Evolutionary conservation across 805 yeast genomes (phyloP).

Genomic region (Kuraishia molischiana): DNA sequence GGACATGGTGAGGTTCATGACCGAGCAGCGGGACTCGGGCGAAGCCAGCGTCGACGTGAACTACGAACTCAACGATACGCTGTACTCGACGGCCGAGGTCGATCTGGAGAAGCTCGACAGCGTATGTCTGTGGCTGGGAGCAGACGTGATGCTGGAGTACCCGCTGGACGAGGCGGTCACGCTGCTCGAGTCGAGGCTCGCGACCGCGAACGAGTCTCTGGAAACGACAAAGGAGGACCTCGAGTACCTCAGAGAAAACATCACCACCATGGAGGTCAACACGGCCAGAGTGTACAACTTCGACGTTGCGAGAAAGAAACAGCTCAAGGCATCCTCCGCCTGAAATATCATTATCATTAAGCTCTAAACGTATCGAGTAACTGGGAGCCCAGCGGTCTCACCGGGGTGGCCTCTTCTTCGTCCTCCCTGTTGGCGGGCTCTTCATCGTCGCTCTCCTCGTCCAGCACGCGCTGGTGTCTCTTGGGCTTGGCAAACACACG

Average conservation of each 20-base stretch:
- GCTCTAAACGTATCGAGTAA: constrained; percentile 50
- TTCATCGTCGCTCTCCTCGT: constrained; percentile 20
- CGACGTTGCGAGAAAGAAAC: constrained; percentile 74
- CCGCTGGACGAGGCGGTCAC: constrained; percentile 81
- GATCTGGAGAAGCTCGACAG: constrained; percentile 41
- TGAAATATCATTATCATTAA: too few relatives aligned
- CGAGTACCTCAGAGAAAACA: constrained; percentile 76
- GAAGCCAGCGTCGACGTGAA: constrained; percentile 52
- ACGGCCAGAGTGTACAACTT: constrained; percentile 87
- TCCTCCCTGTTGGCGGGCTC: constrained; percentile 18
- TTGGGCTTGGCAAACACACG: neutral
- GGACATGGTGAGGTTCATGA: constrained; percentile 55
- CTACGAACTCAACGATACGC: constrained; percentile 88
- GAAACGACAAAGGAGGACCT: constrained; percentile 69
- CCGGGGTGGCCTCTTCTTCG: constrained; percentile 48
- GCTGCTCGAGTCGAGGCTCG: constrained; percentile 52
- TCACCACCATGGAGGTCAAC: constrained; percentile 96
- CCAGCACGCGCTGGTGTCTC: constrained; percentile 5
- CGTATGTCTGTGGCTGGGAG: constrained; percentile 95
- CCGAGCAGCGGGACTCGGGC: constrained; percentile 30
- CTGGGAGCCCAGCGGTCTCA: constrained; percentile 50
- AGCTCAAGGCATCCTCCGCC: constrained; percentile 29
- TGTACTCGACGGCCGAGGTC: constrained; percentile 75
- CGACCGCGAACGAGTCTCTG: constrained; percentile 50
- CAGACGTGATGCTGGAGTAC: constrained; percentile 94